Evolutionary conservation across 179 eudicot species (phyloP).

Genomic region (Heliamphora pulchella): DNA sequence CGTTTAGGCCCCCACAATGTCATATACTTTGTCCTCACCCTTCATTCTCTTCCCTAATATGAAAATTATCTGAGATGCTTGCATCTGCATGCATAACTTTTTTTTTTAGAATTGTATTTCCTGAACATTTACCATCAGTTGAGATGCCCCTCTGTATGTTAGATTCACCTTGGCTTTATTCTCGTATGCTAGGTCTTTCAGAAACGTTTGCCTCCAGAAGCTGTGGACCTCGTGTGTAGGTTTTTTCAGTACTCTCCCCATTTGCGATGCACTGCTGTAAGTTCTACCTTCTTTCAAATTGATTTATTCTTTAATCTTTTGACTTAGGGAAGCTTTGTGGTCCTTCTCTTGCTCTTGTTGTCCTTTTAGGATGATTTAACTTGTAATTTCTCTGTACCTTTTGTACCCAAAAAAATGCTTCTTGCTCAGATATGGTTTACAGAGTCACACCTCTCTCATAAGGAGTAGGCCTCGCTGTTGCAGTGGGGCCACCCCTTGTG

Average conservation of each 20-base stretch:
- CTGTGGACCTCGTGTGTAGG: conserved; percentile 85
- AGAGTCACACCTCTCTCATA: no score
- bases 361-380: no score
- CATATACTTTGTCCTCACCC: background rate
- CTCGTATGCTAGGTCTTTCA: conserved; percentile 60
- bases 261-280: conserved; percentile 93
- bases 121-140: background rate
- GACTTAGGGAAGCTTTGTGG: background rate
- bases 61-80: background rate
- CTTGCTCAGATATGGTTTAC: no score
- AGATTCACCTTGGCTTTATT: background rate
- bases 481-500: no score
- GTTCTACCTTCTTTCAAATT: conserved; percentile 20
- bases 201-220: conserved; percentile 90
- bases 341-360: no score
- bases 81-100: background rate
- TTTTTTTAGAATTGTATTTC: background rate
- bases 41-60: background rate
- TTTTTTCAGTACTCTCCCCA: conserved; percentile 92
- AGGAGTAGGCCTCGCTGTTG: no score
- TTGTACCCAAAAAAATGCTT: no score
- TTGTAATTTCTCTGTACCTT: no score
- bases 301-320: background rate
- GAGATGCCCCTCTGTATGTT: background rate
- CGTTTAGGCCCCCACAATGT: no score